phyloP scores from a whole-genome alignment of 148 eudicot species.

The Hydrangea macrophylla region DNA sequence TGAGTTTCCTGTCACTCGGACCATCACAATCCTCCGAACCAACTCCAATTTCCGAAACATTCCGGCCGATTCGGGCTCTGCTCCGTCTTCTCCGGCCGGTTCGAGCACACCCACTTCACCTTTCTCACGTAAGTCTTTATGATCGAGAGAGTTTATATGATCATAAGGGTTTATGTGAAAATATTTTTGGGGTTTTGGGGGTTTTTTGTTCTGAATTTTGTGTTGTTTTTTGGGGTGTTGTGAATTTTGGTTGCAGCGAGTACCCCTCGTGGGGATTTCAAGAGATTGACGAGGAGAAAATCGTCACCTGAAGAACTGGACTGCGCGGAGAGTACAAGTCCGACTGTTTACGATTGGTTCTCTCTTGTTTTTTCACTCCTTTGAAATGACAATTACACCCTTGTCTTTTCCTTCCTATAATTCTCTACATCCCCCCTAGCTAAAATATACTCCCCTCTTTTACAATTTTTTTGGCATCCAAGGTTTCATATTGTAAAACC shows the following conservation, averaged over 20 bases:
- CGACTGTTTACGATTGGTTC: slow-evolving; percentile 67
- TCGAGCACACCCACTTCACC: slow-evolving; percentile 49
- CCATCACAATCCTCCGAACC: slow-evolving; percentile 37
- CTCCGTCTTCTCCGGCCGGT: slow-evolving; percentile 45
- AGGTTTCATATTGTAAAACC: too few species aligned
- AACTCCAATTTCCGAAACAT: slow-evolving; percentile 8
- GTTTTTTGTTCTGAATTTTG: background rate
- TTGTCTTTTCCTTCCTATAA: background rate
- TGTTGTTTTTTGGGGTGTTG: background rate
- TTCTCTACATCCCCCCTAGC: background rate
- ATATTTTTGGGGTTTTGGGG: background rate
- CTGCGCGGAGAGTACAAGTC: slow-evolving; percentile 27
- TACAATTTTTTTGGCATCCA: background rate
- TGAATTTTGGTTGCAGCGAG: slow-evolving; percentile 30
- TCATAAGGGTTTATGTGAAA: background rate
- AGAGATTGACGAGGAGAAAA: slow-evolving; percentile 45
- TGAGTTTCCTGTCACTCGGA: slow-evolving; percentile 32
- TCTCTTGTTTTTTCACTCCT: background rate
- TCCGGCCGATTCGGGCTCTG: slow-evolving; percentile 31
- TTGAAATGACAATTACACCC: background rate
- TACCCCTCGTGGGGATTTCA: slow-evolving; percentile 40
- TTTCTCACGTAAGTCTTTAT: slow-evolving; percentile 44
- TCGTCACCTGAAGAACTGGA: slow-evolving; percentile 25
- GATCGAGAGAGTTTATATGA: background rate
- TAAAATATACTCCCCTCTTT: background rate